phyloP scores from a whole-genome alignment of 2,329 filamentous ascomycete species.

The Neonectria neomacrospora region DNA sequence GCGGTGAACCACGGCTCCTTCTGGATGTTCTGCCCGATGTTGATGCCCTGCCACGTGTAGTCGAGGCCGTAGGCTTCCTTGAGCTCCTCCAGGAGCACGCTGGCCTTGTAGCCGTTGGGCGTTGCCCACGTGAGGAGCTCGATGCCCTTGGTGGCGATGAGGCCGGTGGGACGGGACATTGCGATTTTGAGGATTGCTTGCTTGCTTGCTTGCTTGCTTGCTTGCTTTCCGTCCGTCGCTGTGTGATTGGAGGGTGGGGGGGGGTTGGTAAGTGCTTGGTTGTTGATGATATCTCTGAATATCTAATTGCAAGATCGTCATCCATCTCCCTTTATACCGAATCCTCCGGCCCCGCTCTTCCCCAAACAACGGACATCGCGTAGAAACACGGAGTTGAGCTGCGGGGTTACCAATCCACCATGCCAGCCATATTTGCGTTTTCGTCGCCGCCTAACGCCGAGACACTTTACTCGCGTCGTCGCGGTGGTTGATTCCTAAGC shows the following conservation, averaged over 20 bases:
- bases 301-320: neutral
- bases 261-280: neutral
- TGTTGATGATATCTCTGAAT: neutral
- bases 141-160: constrained; percentile 71
- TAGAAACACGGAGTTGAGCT: neutral
- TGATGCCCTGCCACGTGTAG: constrained; percentile 68
- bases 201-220: too few relatives aligned
- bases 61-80: constrained; percentile 71
- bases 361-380: neutral
- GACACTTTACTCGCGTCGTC: neutral
- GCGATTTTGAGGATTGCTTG: neutral
- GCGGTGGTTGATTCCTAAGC: constrained; percentile 9
- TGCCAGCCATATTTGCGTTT: neutral
- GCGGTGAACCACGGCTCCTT: constrained; percentile 75
- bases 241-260: neutral
- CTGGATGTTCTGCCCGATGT: constrained; percentile 71
- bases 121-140: constrained; percentile 70
- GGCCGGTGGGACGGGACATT: constrained; percentile 57
- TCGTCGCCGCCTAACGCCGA: neutral
- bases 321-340: neutral
- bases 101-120: constrained; percentile 67
- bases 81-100: constrained; percentile 73
- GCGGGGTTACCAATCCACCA: neutral
- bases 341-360: neutral
- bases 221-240: too few relatives aligned